A percentile compares a stretch with the other conserved stretches of the same genome.
phyloP scores from a whole-genome alignment of 352 stramenopile species.

The Pythium sp. region DNA sequence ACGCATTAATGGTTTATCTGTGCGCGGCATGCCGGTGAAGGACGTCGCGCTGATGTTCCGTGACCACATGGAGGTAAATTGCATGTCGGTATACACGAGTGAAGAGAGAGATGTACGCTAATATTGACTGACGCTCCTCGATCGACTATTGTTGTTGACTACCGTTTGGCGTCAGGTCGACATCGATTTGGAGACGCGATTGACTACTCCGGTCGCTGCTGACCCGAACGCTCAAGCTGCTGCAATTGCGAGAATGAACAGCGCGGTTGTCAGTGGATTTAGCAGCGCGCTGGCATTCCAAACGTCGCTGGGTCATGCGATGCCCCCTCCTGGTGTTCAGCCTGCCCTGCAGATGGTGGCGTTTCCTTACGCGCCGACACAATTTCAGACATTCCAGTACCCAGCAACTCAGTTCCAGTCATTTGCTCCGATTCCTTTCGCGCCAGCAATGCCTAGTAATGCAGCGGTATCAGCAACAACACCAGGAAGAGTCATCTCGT shows the following conservation, averaged over 20 bases:
- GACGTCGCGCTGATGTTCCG: constrained; percentile 46
- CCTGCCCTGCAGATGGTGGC: background rate
- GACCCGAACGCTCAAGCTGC: background rate
- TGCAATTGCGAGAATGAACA: background rate
- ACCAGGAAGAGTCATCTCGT: background rate
- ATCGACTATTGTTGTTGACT: background rate
- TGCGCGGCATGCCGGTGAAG: constrained; percentile 30
- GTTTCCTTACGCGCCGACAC: background rate
- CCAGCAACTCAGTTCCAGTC: background rate
- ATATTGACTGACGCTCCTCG: background rate
- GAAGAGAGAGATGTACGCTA: too few relatives aligned
- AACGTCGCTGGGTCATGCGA: background rate
- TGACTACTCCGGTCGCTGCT: background rate
- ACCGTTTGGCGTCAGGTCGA: constrained; percentile 2
- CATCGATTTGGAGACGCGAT: constrained; percentile 9
- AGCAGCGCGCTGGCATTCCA: background rate
- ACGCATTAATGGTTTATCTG: constrained; percentile 33
- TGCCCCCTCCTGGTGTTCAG: constrained; percentile 3
- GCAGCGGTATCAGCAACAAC: background rate
- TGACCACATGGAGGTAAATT: constrained; percentile 30
- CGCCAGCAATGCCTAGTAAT: background rate
- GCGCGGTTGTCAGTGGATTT: background rate
- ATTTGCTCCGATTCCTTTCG: background rate
- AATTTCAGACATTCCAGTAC: background rate
- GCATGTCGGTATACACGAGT: background rate